Conservation (phyloP, 768 basidiomycete genomes). For the Phanerodontia chrysosporium region DNA sequence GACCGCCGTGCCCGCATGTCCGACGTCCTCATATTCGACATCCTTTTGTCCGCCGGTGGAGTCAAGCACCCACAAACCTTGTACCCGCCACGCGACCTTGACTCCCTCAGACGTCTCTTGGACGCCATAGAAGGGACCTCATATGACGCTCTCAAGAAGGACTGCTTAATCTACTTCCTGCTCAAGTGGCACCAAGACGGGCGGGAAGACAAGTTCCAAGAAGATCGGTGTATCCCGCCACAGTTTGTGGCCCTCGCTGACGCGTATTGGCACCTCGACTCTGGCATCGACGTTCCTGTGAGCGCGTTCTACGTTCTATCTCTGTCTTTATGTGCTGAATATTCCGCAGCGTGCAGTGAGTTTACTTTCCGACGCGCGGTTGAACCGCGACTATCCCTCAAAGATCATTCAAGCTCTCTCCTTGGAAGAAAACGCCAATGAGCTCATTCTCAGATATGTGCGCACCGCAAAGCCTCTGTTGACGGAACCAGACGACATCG, state of each 20-base stretch:
- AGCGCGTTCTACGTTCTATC: background rate
- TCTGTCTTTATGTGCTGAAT: background rate
- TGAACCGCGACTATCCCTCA: conserved; percentile 73
- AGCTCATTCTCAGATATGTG: conserved; percentile 68
- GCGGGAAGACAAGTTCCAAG: conserved; percentile 46
- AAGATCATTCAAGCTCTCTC: conserved; percentile 72
- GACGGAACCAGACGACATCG: conserved; percentile 64
- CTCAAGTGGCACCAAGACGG: conserved; percentile 76
- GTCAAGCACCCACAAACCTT: conserved; percentile 51
- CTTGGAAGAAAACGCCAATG: conserved; percentile 37
- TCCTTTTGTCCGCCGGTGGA: conserved; percentile 62
- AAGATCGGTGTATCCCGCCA: conserved; percentile 62
- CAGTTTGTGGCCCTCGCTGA: conserved; percentile 75
- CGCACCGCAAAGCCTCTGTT: conserved; percentile 71
- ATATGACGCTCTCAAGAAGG: conserved; percentile 76
- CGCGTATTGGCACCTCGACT: conserved; percentile 82
- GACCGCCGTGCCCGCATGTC: conserved; percentile 56
- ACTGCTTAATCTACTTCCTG: conserved; percentile 76
- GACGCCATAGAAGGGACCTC: conserved; percentile 53
- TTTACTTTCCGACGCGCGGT: conserved; percentile 66
- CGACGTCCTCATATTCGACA: conserved; percentile 69
- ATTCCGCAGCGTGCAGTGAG: conserved; percentile 52
- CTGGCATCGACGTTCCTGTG: conserved; percentile 60
- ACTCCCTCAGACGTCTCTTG: conserved; percentile 52
- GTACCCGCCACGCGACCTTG: conserved; percentile 63